Evolutionary conservation across 441 rosid genomes (phyloP).

Genomic region (Cnidoscolus chayamansa): DNA sequence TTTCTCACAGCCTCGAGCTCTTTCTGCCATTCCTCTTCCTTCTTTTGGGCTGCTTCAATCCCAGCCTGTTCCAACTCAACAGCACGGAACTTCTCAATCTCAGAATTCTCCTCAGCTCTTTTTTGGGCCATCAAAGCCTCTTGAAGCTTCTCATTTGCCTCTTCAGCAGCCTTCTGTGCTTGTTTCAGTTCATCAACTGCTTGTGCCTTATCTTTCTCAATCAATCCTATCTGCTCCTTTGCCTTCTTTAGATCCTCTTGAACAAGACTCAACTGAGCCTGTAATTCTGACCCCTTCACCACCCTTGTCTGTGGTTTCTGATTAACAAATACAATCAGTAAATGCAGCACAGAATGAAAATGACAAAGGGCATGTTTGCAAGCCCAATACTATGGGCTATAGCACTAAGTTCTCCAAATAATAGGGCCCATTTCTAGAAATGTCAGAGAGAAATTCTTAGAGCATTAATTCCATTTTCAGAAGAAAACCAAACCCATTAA

Average conservation of each 20-base stretch:
- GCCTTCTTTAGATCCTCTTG: constrained; percentile 86
- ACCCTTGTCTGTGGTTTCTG: constrained; percentile 58
- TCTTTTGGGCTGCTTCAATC: constrained; percentile 72
- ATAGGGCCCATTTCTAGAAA: constrained; percentile 1
- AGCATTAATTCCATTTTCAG: neutral
- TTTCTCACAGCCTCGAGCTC: constrained; percentile 72
- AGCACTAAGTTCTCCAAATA: neutral
- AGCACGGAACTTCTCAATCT: constrained; percentile 79
- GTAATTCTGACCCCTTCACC: constrained; percentile 61
- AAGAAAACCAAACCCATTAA: neutral
- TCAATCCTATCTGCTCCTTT: constrained; percentile 56
- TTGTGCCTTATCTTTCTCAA: constrained; percentile 68
- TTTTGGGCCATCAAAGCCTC: constrained; percentile 83
- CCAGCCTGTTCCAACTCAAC: constrained; percentile 83
- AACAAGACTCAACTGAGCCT: constrained; percentile 49
- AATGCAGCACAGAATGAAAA: constrained; percentile 11
- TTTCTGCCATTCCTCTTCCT: constrained; percentile 60
- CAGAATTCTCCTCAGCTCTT: constrained; percentile 70
- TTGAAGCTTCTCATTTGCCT: constrained; percentile 68
- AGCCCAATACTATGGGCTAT: neutral
- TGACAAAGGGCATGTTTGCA: neutral
- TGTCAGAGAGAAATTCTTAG: neutral
- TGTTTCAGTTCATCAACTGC: constrained; percentile 67
- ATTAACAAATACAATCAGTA: constrained; percentile 24
- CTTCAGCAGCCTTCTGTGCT: constrained; percentile 57